A percentile compares a stretch with the other conserved stretches of the same genome.
Conservation (phyloP, 2,329 filamentous ascomycete species). For the Mollisiaceae sp. region DNA sequence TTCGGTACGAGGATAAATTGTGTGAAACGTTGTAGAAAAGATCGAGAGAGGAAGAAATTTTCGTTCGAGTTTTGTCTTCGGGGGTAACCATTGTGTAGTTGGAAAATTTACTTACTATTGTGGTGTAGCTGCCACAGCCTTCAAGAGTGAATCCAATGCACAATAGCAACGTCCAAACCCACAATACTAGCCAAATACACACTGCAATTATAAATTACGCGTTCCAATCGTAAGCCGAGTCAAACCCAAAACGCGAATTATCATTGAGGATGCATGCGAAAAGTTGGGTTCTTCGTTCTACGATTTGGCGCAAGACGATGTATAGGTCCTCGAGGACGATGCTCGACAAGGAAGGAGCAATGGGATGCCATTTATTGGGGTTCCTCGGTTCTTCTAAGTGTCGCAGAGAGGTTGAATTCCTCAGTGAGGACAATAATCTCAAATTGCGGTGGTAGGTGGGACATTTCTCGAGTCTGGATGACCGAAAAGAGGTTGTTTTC, state of each 20-base stretch:
- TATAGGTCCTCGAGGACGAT: slow-evolving; percentile 30
- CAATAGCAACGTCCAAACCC: slow-evolving; percentile 21
- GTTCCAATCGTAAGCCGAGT: slow-evolving; percentile 17
- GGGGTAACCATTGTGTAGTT: neutral
- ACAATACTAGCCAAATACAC: slow-evolving; percentile 11
- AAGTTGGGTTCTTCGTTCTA: slow-evolving; percentile 14
- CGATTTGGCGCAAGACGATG: slow-evolving; percentile 28
- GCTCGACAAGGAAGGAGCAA: slow-evolving; percentile 28
- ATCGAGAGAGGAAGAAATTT: neutral
- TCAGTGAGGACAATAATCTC: slow-evolving; percentile 22
- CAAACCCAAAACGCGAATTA: slow-evolving; percentile 16
- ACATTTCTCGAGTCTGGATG: slow-evolving; percentile 16
- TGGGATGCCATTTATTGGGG: slow-evolving; percentile 33
- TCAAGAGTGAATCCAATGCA: slow-evolving; percentile 13
- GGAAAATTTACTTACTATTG: slow-evolving; percentile 32
- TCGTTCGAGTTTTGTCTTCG: neutral
- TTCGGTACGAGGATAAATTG: neutral
- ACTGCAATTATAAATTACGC: slow-evolving; percentile 15
- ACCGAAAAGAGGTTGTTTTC: slow-evolving; percentile 22
- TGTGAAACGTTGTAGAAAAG: neutral
- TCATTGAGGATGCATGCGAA: slow-evolving; percentile 20
- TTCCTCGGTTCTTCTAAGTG: slow-evolving; percentile 23
- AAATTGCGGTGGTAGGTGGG: slow-evolving; percentile 9
- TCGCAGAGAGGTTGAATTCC: slow-evolving; percentile 25
- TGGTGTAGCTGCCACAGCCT: slow-evolving; percentile 25